Evolutionary conservation across 768 basidiomycete genomes (phyloP).

Genomic region (Xanthoconium stramineum): DNA sequence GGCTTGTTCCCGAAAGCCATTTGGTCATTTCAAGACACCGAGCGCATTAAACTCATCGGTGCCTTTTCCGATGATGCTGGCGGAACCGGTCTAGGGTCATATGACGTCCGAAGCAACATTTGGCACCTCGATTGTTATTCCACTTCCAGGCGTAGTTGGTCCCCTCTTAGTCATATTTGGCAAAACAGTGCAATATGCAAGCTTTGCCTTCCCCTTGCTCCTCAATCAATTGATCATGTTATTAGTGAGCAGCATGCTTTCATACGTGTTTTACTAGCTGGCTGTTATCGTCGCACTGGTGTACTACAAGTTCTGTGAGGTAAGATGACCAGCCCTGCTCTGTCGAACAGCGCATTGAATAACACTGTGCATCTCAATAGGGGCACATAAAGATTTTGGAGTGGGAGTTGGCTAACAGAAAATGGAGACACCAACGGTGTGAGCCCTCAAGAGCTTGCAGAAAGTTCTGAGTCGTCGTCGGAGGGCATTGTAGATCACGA

Average conservation of each 20-base stretch:
- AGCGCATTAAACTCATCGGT: constrained; percentile 68
- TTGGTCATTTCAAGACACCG: constrained; percentile 66
- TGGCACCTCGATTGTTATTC: constrained; percentile 88
- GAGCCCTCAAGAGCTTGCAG: constrained; percentile 4
- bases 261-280: constrained; percentile 93
- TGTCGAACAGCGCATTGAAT: neutral
- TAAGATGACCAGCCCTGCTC: constrained; percentile 13
- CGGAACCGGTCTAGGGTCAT: constrained; percentile 83
- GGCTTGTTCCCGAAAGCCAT: constrained; percentile 85
- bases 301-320: constrained; percentile 64
- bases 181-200: constrained; percentile 73
- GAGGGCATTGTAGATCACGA: no score
- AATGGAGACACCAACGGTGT: constrained; percentile 28
- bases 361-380: constrained; percentile 28
- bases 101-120: constrained; percentile 74
- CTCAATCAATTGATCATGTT: neutral
- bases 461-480: neutral
- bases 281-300: constrained; percentile 67
- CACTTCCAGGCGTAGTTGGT: constrained; percentile 64
- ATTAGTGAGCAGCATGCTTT: constrained; percentile 71
- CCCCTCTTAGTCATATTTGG: constrained; percentile 84
- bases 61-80: constrained; percentile 62
- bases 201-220: constrained; percentile 1
- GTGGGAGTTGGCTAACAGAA: constrained; percentile 49
- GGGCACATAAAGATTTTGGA: constrained; percentile 65